Conservation (phyloP, 139 green algal species). For the Microglena sp. region DNA sequence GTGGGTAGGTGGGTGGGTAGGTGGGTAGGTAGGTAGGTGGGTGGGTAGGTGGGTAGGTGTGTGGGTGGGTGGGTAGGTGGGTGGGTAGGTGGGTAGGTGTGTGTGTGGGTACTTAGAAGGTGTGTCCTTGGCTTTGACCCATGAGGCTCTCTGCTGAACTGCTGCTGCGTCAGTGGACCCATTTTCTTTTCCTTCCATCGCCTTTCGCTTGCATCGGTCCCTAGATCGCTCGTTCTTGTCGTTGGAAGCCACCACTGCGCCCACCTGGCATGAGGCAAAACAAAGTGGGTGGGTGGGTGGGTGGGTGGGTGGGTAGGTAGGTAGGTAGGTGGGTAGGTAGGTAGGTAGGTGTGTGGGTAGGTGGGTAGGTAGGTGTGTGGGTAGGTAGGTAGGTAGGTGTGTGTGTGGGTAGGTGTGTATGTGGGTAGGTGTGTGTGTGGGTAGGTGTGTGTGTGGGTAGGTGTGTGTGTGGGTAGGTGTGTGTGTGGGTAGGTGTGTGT, state of each 20-base stretch:
- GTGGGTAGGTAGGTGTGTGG: neutral
- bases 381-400: neutral
- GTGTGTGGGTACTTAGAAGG: neutral
- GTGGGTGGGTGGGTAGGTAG: neutral
- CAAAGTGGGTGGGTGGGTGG: too few relatives aligned
- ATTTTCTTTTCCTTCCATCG: conserved; percentile 16
- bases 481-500: neutral
- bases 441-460: neutral
- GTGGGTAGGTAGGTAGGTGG: neutral
- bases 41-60: neutral
- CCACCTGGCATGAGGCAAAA: conserved; percentile 17
- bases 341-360: neutral
- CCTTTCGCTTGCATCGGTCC: conserved; percentile 48
- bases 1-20: neutral
- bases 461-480: neutral
- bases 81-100: neutral
- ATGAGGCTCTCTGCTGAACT: conserved; percentile 7
- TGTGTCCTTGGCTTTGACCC: too few relatives aligned
- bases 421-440: neutral
- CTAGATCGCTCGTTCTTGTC: conserved; percentile 39
- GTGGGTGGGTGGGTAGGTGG: neutral
- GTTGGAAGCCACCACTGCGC: conserved; percentile 21
- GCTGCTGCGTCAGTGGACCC: neutral
- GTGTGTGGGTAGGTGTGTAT: neutral
- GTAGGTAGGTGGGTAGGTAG: neutral